Percentiles rank a stretch among this genome's conserved stretches.
Conservation (phyloP, 805 yeast genomes). For the Candida xiaguanensis region DNA sequence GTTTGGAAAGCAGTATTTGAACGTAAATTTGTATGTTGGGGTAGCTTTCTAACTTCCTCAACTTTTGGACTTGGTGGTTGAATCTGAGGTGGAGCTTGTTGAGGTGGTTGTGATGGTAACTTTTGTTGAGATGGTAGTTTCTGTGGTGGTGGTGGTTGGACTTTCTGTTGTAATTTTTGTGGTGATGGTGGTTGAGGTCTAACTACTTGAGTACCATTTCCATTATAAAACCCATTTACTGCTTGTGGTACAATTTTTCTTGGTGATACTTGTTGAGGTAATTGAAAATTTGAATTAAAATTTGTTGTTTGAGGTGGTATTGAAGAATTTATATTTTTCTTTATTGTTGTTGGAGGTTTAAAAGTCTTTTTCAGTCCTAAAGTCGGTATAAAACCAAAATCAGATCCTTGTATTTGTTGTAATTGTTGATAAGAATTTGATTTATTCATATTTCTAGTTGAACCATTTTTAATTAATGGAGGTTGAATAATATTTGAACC, state of each 20-base stretch:
- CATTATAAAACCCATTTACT: background rate
- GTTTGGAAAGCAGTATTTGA: slow-evolving; percentile 7
- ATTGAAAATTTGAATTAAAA: background rate
- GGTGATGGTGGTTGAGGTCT: slow-evolving; percentile 2
- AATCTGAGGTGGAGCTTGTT: background rate
- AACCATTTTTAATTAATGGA: slow-evolving; percentile 31
- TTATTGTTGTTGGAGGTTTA: slow-evolving; percentile 33
- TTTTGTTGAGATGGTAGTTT: background rate
- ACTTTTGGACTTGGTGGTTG: background rate
- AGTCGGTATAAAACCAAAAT: slow-evolving; percentile 30
- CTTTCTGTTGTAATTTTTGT: background rate
- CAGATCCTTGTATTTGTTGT: slow-evolving; percentile 34
- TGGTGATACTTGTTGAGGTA: slow-evolving; percentile 5
- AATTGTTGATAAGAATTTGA: slow-evolving; percentile 36
- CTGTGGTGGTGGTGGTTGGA: background rate
- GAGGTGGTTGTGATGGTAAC: background rate
- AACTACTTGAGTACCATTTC: background rate
- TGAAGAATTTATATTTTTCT: slow-evolving; percentile 13
- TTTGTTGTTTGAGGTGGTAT: background rate
- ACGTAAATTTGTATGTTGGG: slow-evolving; percentile 5
- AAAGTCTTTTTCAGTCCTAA: slow-evolving; percentile 25
- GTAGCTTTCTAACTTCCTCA: background rate
- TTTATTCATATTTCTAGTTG: slow-evolving; percentile 34
- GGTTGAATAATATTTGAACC: slow-evolving; percentile 8
- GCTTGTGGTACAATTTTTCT: slow-evolving; percentile 1